Percentiles rank a stretch among this genome's conserved stretches.
Conservation (phyloP, 495 filamentous ascomycete genomes). For the Letharia lupina region DNA sequence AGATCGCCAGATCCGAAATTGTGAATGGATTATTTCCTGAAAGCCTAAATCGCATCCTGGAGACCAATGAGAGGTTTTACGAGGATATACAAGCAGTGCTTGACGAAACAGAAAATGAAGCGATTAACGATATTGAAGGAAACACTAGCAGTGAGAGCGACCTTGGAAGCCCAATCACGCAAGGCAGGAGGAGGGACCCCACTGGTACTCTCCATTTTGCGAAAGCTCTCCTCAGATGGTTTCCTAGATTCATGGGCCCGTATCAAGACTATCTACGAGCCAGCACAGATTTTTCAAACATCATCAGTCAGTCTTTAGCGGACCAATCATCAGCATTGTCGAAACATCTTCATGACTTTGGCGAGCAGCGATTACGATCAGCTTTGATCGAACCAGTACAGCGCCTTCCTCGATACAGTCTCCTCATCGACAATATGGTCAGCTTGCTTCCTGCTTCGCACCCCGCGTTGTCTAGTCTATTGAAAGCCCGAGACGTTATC, state of each 20-base stretch:
- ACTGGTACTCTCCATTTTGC: conserved; percentile 68
- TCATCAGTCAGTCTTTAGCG: conserved; percentile 64
- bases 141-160: conserved; percentile 24
- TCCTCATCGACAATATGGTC: conserved; percentile 92
- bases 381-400: conserved; percentile 94
- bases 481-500: conserved; percentile 82
- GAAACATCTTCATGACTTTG: conserved; percentile 66
- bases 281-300: conserved; percentile 73
- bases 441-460: conserved; percentile 74
- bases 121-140: conserved; percentile 55
- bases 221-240: conserved; percentile 73
- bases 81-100: conserved; percentile 63
- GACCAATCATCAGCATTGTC: conserved; percentile 71
- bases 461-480: conserved; percentile 66
- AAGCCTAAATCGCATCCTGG: conserved; percentile 65
- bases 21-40: conserved; percentile 71
- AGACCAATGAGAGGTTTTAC: conserved; percentile 71
- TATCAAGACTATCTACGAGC: conserved; percentile 87
- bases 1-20: conserved; percentile 45
- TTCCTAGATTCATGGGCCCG: conserved; percentile 78
- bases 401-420: conserved; percentile 83
- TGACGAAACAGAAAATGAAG: conserved; percentile 75
- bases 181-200: conserved; percentile 52
- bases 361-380: conserved; percentile 87
- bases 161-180: conserved; percentile 37